These are phyloP conservation scores for Aspergillus affinis DNA, from an alignment of 495 filamentous ascomycete species.

Conservation along the genomic window DNA sequence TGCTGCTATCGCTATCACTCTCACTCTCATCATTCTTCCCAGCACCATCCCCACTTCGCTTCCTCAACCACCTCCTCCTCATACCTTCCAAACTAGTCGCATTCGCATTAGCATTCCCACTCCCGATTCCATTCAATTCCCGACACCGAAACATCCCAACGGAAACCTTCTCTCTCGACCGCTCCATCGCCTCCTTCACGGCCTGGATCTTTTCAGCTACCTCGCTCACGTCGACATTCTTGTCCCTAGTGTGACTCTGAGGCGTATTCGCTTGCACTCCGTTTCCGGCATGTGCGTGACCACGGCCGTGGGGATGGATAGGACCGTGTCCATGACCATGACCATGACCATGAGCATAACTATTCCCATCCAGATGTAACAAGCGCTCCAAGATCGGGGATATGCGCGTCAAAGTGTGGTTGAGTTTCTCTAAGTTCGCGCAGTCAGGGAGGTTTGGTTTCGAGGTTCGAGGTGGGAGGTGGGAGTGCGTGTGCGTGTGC, in stretches of 20 bases:
- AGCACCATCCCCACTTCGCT: not conserved
- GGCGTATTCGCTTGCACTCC: not conserved
- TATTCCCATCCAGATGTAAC: not conserved
- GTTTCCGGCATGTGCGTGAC: not conserved
- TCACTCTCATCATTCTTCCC: not conserved
- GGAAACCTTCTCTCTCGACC: not conserved
- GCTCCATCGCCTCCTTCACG: not conserved
- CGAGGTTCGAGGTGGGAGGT: not conserved
- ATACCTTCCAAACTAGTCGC: not conserved
- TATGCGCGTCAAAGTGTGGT: conserved; percentile 2
- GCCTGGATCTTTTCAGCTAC: not conserved
- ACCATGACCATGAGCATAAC: not conserved
- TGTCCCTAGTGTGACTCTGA: not conserved
- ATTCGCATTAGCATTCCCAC: not conserved
- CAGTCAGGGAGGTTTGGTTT: conserved; percentile 1
- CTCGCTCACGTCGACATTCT: not conserved
- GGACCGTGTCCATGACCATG: not conserved
- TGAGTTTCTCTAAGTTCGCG: conserved; percentile 3
- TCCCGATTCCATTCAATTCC: no score
- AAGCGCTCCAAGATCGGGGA: conserved; percentile 4
- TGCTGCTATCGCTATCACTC: not conserved
- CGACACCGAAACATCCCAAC: not conserved
- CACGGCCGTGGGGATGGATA: no score
- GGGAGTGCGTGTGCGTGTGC: not conserved
- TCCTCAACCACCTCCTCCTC: not conserved